Evolutionary conservation across 305 asterid genomes (phyloP).

Genomic region (Fraxinus platypoda): DNA sequence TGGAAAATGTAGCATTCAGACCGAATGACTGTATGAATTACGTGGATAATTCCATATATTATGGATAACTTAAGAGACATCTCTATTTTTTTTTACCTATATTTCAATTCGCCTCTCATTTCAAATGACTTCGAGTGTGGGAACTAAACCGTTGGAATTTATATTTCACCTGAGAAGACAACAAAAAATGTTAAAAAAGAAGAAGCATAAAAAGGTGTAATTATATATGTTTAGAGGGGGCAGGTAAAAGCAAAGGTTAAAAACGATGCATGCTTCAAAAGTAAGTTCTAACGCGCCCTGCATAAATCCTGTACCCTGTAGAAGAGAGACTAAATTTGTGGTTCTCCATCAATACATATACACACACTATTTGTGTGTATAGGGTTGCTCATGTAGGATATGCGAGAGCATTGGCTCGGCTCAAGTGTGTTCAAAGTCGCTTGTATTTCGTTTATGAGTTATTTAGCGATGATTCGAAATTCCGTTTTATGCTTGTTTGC

Average conservation of each 20-base stretch:
- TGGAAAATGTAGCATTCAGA: too few species aligned
- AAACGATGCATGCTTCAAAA: neutral
- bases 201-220: neutral
- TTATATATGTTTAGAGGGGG: neutral
- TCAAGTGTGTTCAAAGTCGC: neutral
- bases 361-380: neutral
- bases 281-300: neutral
- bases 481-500: neutral
- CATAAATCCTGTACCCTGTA: neutral
- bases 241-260: neutral
- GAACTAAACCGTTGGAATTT: neutral
- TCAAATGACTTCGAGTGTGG: neutral
- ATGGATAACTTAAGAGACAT: neutral
- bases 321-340: neutral
- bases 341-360: neutral
- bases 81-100: too few species aligned
- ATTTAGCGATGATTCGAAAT: too few species aligned
- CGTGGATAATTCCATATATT: neutral
- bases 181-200: neutral
- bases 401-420: neutral
- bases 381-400: neutral
- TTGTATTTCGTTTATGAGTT: neutral
- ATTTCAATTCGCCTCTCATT: too few species aligned
- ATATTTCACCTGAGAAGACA: neutral
- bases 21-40: too few species aligned